Base-by-base conservation (phyloP, 345 rosid species). In the Salix dunnii region DNA sequence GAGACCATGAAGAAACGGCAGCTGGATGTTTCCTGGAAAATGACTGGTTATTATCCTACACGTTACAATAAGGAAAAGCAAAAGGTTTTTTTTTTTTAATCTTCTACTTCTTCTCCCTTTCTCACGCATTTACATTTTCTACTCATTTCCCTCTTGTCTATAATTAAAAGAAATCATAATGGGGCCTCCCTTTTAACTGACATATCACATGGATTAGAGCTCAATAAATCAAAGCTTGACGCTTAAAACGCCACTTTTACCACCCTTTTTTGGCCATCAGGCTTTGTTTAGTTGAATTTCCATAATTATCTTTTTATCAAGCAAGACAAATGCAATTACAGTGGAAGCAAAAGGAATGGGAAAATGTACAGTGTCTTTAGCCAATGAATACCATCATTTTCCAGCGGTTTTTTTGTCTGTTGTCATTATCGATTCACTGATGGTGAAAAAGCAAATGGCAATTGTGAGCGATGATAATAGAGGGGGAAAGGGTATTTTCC, bases 11-110 rank as follows among this genome's bases (percentile, higher is more conserved):
- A 70, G 58, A 67, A 51, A 43, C 23, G 48, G 76, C 76, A 80
- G 84, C 84, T 77, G 84, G 74, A 62, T 67, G 77, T 76, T 82
- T n/a, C 86, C 85, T 82, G 86, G 74, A 77, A 81, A 85, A 75
- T 58, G 75, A 73, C 61, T 35, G 78, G 67, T 66, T 71, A 61
- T 79, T 74, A 77, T 78, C 27, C 76, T 51, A 43, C 72, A 51
- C 72, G 80, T 75, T 70, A 70, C 72, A 69, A 49, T 31, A 46
- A 23, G 25, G 38, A 68, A 79, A 76, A 72, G 58, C 23, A 20
- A 75, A 58, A 58, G 55, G 18, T 20, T 64, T 5, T 2, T 25
- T 20, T 13, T 14, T 55, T 16, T 55, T 6, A 28, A 27, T 20
- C 23, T 66, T 14, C 18, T 51, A 21, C 31, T 36, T 36, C 38